Conservation (phyloP, 768 basidiomycete genomes). For the Suillus luteus region DNA sequence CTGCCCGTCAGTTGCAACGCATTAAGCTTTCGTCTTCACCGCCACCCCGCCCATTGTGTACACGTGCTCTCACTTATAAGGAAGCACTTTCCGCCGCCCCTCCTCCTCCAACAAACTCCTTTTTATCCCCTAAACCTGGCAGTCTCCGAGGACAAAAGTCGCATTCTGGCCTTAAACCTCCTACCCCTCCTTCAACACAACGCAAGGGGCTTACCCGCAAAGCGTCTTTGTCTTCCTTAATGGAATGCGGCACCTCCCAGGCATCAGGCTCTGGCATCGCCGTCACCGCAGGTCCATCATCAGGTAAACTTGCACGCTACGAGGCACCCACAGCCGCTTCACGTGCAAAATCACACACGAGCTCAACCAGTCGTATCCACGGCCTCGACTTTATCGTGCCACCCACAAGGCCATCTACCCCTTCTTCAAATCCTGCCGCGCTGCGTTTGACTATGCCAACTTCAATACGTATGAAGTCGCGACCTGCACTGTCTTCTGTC, state of each 20-base stretch:
- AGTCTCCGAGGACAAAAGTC: conserved; percentile 85
- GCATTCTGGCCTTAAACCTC: conserved; percentile 77
- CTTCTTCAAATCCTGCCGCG: conserved; percentile 75
- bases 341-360: conserved; percentile 69
- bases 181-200: conserved; percentile 64
- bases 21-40: conserved; percentile 71
- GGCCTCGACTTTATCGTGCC: conserved; percentile 65
- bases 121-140: conserved; percentile 68
- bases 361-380: conserved; percentile 63
- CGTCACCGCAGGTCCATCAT: conserved; percentile 34
- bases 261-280: conserved; percentile 53
- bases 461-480: conserved; percentile 69
- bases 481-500: conserved; percentile 75
- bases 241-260: conserved; percentile 60
- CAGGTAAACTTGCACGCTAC: conserved; percentile 54
- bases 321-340: conserved; percentile 82
- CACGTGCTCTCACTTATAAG: conserved; percentile 64
- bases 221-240: conserved; percentile 75
- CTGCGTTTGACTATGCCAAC: conserved; percentile 88
- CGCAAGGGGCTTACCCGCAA: conserved; percentile 66
- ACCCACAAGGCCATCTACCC: conserved; percentile 78
- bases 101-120: conserved; percentile 51
- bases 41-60: conserved; percentile 49
- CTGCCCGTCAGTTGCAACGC: conserved; percentile 66
- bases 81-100: conserved; percentile 51